Percentiles rank a stretch among this genome's conserved stretches.
Conservation (phyloP, 768 basidiomycete species). For the Russula virescens region DNA sequence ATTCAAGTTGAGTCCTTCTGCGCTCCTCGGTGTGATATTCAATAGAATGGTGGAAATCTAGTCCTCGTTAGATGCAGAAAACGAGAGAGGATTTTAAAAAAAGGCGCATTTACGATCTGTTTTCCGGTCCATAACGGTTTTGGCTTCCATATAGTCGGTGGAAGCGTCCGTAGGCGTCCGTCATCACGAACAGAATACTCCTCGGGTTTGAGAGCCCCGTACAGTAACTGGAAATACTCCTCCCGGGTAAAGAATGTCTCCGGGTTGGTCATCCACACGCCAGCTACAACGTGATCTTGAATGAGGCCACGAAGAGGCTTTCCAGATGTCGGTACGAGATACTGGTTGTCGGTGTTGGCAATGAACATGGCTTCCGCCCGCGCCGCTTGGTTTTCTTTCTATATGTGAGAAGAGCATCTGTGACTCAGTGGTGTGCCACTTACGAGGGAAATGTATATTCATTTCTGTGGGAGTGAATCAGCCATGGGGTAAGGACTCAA, state of each 20-base stretch:
- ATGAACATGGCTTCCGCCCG: constrained; percentile 91
- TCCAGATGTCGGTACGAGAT: constrained; percentile 97
- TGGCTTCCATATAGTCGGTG: constrained; percentile 92
- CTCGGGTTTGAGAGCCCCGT: constrained; percentile 90
- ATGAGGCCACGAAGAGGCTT: constrained; percentile 96
- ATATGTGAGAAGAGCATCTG: constrained; percentile 8
- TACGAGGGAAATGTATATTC: constrained; percentile 99
- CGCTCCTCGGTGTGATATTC: constrained; percentile 80
- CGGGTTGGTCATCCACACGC: constrained; percentile 98
- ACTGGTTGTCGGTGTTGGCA: constrained; percentile 97
- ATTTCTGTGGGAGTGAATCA: constrained; percentile 59
- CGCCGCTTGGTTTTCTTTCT: constrained; percentile 85
- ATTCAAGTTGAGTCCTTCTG: constrained; percentile 76
- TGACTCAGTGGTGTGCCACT: constrained; percentile 30
- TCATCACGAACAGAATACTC: constrained; percentile 52
- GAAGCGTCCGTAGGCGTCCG: constrained; percentile 70
- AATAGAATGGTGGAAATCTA: constrained; percentile 91
- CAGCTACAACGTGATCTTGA: constrained; percentile 98
- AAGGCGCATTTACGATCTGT: constrained; percentile 63
- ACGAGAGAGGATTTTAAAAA: background rate
- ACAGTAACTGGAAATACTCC: constrained; percentile 93
- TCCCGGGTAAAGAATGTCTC: constrained; percentile 93
- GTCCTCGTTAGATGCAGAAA: background rate
- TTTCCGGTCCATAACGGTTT: constrained; percentile 94
- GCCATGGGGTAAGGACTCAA: constrained; percentile 5